Conservation (phyloP, 306 rosid genomes). For the Lathyrus aphaca region DNA sequence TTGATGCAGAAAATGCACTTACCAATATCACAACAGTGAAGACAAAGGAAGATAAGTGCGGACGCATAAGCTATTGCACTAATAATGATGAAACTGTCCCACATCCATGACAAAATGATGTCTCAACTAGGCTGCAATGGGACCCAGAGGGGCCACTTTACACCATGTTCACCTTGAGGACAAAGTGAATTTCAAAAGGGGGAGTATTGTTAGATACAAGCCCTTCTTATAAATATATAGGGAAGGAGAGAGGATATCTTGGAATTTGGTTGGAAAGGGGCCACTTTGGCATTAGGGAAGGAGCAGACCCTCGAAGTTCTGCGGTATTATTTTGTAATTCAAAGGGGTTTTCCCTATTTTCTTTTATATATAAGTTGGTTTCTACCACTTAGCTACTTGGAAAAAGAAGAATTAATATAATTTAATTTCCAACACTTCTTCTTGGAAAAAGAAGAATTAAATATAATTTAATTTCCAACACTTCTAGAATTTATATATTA, state of each 20-base stretch:
- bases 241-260: not conserved
- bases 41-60: no score
- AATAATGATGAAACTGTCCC: not conserved
- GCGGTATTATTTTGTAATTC: not conserved
- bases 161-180: not conserved
- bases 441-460: no score
- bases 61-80: not conserved
- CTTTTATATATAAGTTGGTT: not conserved
- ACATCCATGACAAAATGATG: not conserved
- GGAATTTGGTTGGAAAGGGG: no score
- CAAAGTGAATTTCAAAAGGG: not conserved
- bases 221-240: not conserved
- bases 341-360: not conserved
- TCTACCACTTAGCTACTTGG: no score
- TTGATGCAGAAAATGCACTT: no score
- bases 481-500: no score
- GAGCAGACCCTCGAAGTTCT: not conserved
- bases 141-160: not conserved
- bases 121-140: not conserved
- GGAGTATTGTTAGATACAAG: not conserved
- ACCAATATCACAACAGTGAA: no score
- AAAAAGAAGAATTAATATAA: no score
- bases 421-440: not conserved
- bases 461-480: no score
- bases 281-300: no score